Evolutionary conservation across 176 grass and related monocot species (phyloP).

Genomic region (Otatea glauca): DNA sequence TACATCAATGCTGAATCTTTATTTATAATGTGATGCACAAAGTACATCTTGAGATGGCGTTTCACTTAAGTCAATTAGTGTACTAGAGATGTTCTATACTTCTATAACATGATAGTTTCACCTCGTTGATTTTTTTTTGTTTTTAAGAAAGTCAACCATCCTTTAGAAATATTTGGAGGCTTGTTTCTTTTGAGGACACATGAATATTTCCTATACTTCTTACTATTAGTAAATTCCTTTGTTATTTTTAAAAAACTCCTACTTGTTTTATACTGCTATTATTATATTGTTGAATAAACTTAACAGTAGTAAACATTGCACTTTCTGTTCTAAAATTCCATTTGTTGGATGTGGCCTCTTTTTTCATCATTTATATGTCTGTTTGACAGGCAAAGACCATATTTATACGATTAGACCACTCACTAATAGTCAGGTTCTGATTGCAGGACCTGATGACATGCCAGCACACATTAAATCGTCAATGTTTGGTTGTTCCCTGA

Average conservation of each 20-base stretch:
- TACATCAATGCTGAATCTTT: neutral
- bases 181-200: neutral
- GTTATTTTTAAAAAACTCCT: neutral
- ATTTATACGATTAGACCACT: conserved; percentile 35
- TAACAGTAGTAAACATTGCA: neutral
- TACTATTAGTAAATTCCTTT: neutral
- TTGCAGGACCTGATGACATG: conserved; percentile 97
- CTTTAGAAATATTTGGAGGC: neutral
- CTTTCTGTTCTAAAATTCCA: conserved; percentile 11
- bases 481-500: conserved; percentile 92
- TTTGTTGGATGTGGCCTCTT: neutral
- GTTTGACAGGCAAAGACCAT: neutral
- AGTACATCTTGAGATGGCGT: neutral
- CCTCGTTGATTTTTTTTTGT: neutral
- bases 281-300: neutral
- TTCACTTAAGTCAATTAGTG: neutral
- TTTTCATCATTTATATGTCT: conserved; percentile 6
- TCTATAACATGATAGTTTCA: neutral
- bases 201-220: neutral
- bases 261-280: neutral
- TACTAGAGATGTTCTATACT: neutral
- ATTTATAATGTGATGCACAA: neutral
- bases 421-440: conserved; percentile 37
- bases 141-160: neutral
- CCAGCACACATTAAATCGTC: conserved; percentile 99